phyloP scores from a whole-genome alignment of 2,329 filamentous ascomycete species.

The Curvularia sp. region DNA sequence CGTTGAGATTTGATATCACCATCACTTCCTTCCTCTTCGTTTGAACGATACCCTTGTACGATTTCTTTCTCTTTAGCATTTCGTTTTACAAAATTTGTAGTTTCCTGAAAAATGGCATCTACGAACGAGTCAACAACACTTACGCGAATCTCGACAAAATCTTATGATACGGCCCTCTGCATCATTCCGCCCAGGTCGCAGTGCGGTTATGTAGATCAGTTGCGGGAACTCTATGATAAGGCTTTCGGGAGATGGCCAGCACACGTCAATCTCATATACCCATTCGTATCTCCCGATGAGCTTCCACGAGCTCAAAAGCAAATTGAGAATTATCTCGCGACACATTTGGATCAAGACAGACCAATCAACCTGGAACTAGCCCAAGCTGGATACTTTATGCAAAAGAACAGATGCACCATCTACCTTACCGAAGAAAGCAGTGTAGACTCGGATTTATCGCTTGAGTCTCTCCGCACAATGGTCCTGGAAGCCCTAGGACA shows the following conservation, averaged over 20 bases:
- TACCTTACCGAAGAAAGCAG: conserved; percentile 28
- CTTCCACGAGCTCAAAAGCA: conserved; percentile 55
- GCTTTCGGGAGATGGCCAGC: conserved; percentile 68
- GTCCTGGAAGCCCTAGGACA: conserved; percentile 37
- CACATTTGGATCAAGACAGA: conserved; percentile 5
- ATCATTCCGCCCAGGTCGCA: conserved; percentile 61
- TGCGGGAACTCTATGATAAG: conserved; percentile 70
- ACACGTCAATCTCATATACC: conserved; percentile 71
- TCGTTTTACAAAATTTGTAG: background rate
- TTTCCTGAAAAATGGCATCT: conserved; percentile 28
- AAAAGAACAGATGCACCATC: conserved; percentile 58
- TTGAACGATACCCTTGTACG: conserved; percentile 19
- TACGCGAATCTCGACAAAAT: conserved; percentile 41
- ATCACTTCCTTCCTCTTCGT: background rate
- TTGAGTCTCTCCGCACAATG: conserved; percentile 27
- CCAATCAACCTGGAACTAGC: conserved; percentile 43
- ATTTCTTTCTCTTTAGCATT: conserved; percentile 3
- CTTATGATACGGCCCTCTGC: conserved; percentile 67
- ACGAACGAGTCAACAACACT: conserved; percentile 7
- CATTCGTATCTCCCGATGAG: conserved; percentile 62
- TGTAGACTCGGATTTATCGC: conserved; percentile 6
- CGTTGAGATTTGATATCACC: conserved; percentile 13
- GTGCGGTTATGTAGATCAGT: conserved; percentile 59
- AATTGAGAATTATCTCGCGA: conserved; percentile 48
- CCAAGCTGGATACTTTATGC: conserved; percentile 57